Conservation (phyloP, 805 yeast species). For the Wickerhamiella vanderwaltii region DNA sequence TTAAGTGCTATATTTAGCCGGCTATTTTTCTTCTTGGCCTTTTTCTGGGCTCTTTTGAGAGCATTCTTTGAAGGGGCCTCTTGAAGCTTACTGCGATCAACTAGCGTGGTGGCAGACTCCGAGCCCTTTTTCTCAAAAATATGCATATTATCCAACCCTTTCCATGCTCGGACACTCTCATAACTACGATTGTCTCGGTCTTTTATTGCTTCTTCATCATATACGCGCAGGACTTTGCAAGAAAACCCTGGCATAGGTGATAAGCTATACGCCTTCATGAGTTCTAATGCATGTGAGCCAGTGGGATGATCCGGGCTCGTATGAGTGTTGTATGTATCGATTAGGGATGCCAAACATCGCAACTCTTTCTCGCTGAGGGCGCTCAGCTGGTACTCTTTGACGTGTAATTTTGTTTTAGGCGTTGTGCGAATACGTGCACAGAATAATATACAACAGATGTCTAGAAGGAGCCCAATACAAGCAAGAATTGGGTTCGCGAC, state of each 20-base stretch:
- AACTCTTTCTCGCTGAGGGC: slow-evolving; percentile 21
- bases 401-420: slow-evolving; percentile 24
- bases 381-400: slow-evolving; percentile 25
- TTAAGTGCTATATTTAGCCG: slow-evolving; percentile 16
- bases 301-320: slow-evolving; percentile 25
- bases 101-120: not conserved
- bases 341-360: slow-evolving; percentile 25
- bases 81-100: not conserved
- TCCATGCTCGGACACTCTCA: slow-evolving; percentile 26
- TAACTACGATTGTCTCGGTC: slow-evolving; percentile 15
- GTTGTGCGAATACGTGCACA: slow-evolving; percentile 18
- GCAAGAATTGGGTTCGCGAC: slow-evolving; percentile 21
- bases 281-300: slow-evolving; percentile 27
- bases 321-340: slow-evolving; percentile 23
- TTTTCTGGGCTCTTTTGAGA: slow-evolving; percentile 24
- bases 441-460: slow-evolving; percentile 19
- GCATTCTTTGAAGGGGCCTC: slow-evolving; percentile 24
- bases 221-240: slow-evolving; percentile 27
- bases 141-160: slow-evolving; percentile 23
- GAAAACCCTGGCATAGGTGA: slow-evolving; percentile 23
- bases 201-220: slow-evolving; percentile 16
- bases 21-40: slow-evolving; percentile 17
- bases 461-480: slow-evolving; percentile 17
- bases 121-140: slow-evolving; percentile 14
- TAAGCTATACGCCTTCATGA: slow-evolving; percentile 25